Percentiles rank a stretch among this genome's conserved stretches.
Conservation (phyloP, 2,329 filamentous ascomycete genomes). For the Alternaria sp. region DNA sequence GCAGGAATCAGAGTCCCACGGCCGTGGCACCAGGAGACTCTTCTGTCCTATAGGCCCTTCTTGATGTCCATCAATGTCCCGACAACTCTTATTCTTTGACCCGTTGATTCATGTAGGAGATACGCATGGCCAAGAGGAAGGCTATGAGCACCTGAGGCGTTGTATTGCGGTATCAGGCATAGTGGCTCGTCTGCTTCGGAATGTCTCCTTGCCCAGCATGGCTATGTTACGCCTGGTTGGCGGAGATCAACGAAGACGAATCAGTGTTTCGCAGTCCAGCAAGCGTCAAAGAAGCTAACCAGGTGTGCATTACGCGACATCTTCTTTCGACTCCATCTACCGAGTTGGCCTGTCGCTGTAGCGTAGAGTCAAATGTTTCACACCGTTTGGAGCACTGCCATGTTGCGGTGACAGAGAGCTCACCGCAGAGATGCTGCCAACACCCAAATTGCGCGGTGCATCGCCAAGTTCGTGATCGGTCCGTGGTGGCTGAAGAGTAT, state of each 20-base stretch:
- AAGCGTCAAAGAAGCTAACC: neutral
- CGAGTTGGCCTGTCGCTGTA: neutral
- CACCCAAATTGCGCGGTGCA: constrained; percentile 18
- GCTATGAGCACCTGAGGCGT: neutral
- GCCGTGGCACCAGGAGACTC: constrained; percentile 2
- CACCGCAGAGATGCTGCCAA: constrained; percentile 8
- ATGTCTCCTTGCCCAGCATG: constrained; percentile 5
- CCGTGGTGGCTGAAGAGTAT: neutral
- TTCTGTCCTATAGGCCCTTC: neutral
- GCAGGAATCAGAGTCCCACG: neutral
- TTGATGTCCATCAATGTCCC: neutral
- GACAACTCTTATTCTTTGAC: neutral
- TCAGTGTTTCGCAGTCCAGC: constrained; percentile 3
- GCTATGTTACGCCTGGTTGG: constrained; percentile 19
- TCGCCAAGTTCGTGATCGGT: constrained; percentile 6
- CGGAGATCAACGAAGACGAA: constrained; percentile 7
- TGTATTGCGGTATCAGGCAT: neutral
- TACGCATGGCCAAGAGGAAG: neutral
- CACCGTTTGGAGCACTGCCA: constrained; percentile 12
- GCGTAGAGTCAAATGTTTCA: constrained; percentile 5
- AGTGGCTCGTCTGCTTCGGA: constrained; percentile 12
- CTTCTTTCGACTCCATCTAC: neutral
- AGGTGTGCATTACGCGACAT: neutral
- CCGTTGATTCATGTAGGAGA: neutral
- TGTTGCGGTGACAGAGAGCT: constrained; percentile 5